Percentiles rank a stretch among this genome's conserved stretches.
phyloP scores from a whole-genome alignment of 108 stramenopile genomes.

The Parietichytrium sp. region DNA sequence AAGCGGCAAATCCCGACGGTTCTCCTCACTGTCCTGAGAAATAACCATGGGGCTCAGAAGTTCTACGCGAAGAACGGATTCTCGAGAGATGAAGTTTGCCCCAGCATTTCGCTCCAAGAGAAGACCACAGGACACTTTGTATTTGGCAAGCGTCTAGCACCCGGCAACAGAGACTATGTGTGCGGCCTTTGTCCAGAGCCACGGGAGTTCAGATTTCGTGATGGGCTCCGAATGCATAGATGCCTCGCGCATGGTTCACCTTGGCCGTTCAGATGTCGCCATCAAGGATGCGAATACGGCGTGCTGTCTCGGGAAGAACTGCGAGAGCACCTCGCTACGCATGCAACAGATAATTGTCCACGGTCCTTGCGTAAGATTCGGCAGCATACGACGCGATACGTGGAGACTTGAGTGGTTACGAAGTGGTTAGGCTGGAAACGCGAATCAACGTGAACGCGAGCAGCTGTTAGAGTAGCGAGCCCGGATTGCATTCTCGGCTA shows the following conservation, averaged over 20 bases:
- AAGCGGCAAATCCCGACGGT: background rate
- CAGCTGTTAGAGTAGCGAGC: too few relatives aligned
- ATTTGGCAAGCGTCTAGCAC: background rate
- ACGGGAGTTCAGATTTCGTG: background rate
- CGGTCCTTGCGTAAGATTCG: too few relatives aligned
- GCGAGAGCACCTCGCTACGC: background rate
- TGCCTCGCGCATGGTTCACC: background rate
- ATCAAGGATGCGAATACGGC: background rate
- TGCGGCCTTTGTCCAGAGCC: background rate
- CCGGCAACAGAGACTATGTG: background rate
- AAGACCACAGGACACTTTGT: background rate
- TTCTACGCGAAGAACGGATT: background rate
- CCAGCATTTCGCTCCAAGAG: background rate
- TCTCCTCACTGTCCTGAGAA: constrained; percentile 15
- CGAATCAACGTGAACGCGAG: too few relatives aligned
- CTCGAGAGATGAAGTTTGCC: background rate
- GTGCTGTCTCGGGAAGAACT: background rate
- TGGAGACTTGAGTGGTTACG: too few relatives aligned
- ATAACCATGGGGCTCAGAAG: background rate
- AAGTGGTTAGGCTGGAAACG: too few relatives aligned
- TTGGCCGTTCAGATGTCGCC: background rate
- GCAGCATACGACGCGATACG: too few relatives aligned
- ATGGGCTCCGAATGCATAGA: background rate
- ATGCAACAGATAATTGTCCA: background rate
- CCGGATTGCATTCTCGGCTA: too few relatives aligned